These are phyloP conservation scores for Diaporthe nobilis DNA, from an alignment of 2,329 filamentous ascomycete genomes.

Conservation along the genomic window DNA sequence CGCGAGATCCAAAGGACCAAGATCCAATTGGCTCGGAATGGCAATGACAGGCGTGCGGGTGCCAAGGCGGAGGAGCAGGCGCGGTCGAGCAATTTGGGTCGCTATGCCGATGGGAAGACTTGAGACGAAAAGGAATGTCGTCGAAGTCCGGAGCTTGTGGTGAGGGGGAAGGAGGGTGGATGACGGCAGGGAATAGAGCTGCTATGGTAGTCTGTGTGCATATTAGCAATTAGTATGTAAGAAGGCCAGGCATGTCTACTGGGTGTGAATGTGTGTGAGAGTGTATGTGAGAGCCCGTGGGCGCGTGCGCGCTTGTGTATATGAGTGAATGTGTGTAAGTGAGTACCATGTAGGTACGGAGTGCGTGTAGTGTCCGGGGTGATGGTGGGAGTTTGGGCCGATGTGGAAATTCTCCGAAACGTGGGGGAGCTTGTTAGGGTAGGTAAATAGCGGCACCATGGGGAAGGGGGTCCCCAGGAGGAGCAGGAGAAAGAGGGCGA, in stretches of 20 bases:
- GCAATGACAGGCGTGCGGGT: conserved; percentile 26
- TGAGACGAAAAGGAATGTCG: conserved; percentile 29
- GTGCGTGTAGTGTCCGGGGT: neutral
- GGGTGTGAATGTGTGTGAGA: neutral
- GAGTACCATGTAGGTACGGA: neutral
- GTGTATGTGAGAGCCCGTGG: neutral
- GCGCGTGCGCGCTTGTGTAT: neutral
- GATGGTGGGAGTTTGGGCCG: conserved; percentile 10
- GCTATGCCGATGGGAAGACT: conserved; percentile 7
- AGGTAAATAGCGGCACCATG: neutral
- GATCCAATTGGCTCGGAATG: conserved; percentile 16
- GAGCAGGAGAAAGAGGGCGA: neutral
- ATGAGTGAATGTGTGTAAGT: neutral
- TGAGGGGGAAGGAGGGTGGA: neutral
- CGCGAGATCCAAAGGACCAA: conserved; percentile 21
- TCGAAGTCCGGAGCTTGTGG: conserved; percentile 12
- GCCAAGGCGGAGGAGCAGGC: conserved; percentile 21
- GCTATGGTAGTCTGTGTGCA: conserved; percentile 24
- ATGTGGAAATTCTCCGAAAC: conserved; percentile 31
- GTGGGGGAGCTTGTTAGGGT: conserved; percentile 19
- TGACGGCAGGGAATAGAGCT: conserved; percentile 10
- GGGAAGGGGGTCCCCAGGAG: neutral
- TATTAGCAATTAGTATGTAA: conserved; percentile 15
- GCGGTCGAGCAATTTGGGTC: conserved; percentile 14
- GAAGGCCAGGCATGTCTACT: neutral